Evolutionary conservation across 495 filamentous ascomycete species (phyloP).

Genomic region (Penicillium verhagenii): DNA sequence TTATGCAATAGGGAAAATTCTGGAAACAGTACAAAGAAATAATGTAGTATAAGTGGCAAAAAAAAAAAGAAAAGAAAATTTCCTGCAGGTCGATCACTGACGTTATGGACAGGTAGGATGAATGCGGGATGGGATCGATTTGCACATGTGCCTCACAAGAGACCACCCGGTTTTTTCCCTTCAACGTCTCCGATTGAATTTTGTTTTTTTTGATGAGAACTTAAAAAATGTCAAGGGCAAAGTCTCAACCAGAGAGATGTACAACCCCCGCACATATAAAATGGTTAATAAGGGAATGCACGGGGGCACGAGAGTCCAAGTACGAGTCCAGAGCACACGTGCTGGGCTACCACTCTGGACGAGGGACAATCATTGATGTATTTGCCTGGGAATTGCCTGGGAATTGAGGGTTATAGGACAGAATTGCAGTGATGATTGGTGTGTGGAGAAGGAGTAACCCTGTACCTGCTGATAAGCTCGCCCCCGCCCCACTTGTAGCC

Average conservation of each 20-base stretch:
- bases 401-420: neutral
- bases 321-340: constrained; percentile 27
- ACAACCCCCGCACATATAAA: no score
- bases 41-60: neutral
- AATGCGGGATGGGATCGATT: neutral
- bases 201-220: no score
- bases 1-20: no score
- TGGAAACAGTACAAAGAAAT: neutral
- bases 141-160: no score
- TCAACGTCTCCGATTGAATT: no score
- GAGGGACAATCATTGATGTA: neutral
- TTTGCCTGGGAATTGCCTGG: neutral
- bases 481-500: constrained; percentile 5
- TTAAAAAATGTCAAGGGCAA: no score
- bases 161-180: no score
- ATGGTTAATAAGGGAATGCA: no score
- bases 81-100: neutral
- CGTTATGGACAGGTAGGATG: neutral
- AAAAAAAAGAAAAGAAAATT: neutral
- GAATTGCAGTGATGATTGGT: neutral
- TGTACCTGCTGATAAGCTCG: constrained; percentile 23
- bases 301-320: neutral
- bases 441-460: neutral
- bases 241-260: no score
- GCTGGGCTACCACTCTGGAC: constrained; percentile 34